Percentiles rank a stretch among this genome's conserved stretches.
Conservation (phyloP, 805 yeast species). For the Zygoascus flipseniorum region DNA sequence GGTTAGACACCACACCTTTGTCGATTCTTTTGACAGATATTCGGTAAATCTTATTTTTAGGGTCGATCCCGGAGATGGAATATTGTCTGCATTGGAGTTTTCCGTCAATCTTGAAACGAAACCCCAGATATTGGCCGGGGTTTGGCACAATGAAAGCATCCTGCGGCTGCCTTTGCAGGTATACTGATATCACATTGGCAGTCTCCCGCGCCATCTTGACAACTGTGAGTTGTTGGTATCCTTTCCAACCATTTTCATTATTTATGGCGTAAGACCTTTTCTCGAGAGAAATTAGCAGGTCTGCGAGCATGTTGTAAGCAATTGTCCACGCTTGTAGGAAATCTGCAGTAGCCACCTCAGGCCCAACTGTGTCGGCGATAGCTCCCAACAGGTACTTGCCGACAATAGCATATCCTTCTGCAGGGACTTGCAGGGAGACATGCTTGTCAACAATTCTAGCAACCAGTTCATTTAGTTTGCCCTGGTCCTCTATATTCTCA, state of each 20-base stretch:
- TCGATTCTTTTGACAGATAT: slow-evolving; percentile 47
- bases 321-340: slow-evolving; percentile 55
- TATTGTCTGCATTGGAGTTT: slow-evolving; percentile 48
- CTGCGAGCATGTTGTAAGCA: slow-evolving; percentile 59
- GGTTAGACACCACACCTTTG: slow-evolving; percentile 44
- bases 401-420: slow-evolving; percentile 61
- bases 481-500: slow-evolving; percentile 49
- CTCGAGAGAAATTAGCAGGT: slow-evolving; percentile 50
- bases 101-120: slow-evolving; percentile 29
- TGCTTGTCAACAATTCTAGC: slow-evolving; percentile 57
- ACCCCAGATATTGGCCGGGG: slow-evolving; percentile 42
- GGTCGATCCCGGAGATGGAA: slow-evolving; percentile 37
- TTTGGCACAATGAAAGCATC: slow-evolving; percentile 20
- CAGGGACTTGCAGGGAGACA: slow-evolving; percentile 50
- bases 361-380: slow-evolving; percentile 45
- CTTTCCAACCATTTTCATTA: slow-evolving; percentile 46
- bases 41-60: slow-evolving; percentile 33
- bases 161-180: slow-evolving; percentile 38
- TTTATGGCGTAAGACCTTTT: slow-evolving; percentile 35
- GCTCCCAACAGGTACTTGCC: slow-evolving; percentile 50
- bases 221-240: slow-evolving; percentile 46
- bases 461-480: slow-evolving; percentile 46
- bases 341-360: slow-evolving; percentile 46
- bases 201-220: slow-evolving; percentile 37
- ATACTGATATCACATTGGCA: slow-evolving; percentile 41